A percentile compares a stretch with the other conserved stretches of the same genome.
phyloP scores from a whole-genome alignment of 1,284 basidiomycete species.

The Xanthoconium separans region DNA sequence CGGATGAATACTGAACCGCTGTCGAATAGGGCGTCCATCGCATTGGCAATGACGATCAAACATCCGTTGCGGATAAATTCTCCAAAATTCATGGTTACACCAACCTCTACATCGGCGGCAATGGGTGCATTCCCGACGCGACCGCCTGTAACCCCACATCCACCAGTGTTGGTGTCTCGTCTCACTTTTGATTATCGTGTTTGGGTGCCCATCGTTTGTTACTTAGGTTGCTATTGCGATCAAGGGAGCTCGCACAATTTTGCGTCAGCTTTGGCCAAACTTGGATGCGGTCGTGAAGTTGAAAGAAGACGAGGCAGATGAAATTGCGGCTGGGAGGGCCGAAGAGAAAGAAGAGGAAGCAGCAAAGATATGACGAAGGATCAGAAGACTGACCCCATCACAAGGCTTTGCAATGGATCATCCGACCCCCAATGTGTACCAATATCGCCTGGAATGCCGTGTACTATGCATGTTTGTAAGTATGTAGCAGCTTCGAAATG shows the following conservation, averaged over 20 bases:
- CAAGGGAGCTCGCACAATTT: neutral
- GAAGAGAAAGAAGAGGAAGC: too few species aligned
- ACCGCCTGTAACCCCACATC: neutral
- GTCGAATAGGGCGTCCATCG: neutral
- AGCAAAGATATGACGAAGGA: too few species aligned
- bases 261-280: neutral
- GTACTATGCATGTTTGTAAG: too few species aligned
- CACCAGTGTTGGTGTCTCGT: neutral
- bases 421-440: too few species aligned
- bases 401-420: too few species aligned
- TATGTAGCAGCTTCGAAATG: too few species aligned
- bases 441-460: too few species aligned
- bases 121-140: neutral
- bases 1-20: neutral
- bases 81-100: neutral
- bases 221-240: neutral
- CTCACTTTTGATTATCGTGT: neutral
- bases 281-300: too few species aligned
- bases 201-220: neutral
- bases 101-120: neutral
- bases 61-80: constrained; percentile 3
- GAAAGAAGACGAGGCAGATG: too few species aligned
- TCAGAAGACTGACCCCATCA: too few species aligned
- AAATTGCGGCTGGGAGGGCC: too few species aligned
- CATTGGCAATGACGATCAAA: neutral